A percentile compares a stretch with the other conserved stretches of the same genome.
phyloP scores from a whole-genome alignment of 2,329 filamentous ascomycete genomes.

The Coniochaeta pulveracea region DNA sequence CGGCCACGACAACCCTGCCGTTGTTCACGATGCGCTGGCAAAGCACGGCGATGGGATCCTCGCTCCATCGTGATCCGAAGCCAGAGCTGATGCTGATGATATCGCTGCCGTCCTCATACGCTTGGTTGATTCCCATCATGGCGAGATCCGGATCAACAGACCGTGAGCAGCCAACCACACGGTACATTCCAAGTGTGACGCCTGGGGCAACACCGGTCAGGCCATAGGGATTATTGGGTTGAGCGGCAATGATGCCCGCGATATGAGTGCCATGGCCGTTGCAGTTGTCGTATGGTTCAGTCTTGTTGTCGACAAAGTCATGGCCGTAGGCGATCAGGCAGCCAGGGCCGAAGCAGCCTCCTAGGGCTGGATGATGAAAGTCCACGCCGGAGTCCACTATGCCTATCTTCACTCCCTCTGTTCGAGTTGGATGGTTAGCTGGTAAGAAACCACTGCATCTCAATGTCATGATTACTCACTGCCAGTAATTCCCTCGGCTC shows the following conservation, averaged over 20 bases:
- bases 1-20: constrained; percentile 16
- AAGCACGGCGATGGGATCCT: constrained; percentile 14
- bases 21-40: constrained; percentile 17
- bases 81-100: constrained; percentile 20
- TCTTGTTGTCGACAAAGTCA: constrained; percentile 31
- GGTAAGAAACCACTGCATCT: no score
- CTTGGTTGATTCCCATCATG: constrained; percentile 28
- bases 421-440: no score
- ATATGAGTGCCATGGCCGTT: constrained; percentile 32
- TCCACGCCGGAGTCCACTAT: constrained; percentile 31
- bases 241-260: constrained; percentile 33
- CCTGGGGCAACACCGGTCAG: constrained; percentile 29
- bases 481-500: constrained; percentile 30
- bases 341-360: constrained; percentile 38
- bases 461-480: no score
- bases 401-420: constrained; percentile 29
- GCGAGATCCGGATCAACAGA: constrained; percentile 25
- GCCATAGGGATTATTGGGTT: constrained; percentile 20
- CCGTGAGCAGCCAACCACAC: constrained; percentile 23
- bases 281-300: constrained; percentile 26
- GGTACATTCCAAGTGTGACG: constrained; percentile 27
- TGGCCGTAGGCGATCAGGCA: constrained; percentile 34
- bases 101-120: constrained; percentile 27
- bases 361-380: constrained; percentile 38
- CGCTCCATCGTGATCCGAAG: constrained; percentile 15